Percentiles rank a stretch among this genome's conserved stretches.
These are phyloP conservation scores for Globomyces pollinis-pini DNA, from an alignment of 192 early-diverging fungal species.

Conservation along the genomic window DNA sequence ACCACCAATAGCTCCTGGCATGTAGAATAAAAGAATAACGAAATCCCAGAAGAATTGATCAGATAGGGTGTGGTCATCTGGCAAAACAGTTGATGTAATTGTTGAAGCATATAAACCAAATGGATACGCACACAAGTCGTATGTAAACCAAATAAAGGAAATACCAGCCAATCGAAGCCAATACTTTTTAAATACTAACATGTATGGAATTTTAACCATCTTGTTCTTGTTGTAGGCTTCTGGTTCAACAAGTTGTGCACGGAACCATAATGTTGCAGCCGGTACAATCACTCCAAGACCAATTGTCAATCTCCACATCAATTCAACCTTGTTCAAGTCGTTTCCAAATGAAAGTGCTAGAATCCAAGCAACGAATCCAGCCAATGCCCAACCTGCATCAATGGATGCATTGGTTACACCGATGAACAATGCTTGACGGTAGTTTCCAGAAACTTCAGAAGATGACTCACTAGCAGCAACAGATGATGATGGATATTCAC, in stretches of 20 bases:
- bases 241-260: constrained; percentile 1
- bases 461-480: constrained; percentile 8
- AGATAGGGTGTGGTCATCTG: constrained; percentile 1
- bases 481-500: constrained; percentile 5
- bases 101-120: constrained; percentile 11
- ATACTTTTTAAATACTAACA: constrained; percentile 9
- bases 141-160: constrained; percentile 13
- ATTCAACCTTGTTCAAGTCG: background rate
- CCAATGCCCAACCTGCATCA: background rate
- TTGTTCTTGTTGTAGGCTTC: background rate
- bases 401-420: constrained; percentile 1
- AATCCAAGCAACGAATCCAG: constrained; percentile 1
- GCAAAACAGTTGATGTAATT: no score
- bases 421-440: constrained; percentile 4
- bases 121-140: constrained; percentile 12
- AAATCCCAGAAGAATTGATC: constrained; percentile 12
- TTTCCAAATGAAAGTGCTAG: background rate
- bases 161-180: constrained; percentile 4
- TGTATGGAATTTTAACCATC: background rate
- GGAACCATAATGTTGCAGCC: background rate
- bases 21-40: constrained; percentile 12
- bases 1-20: constrained; percentile 10
- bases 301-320: background rate
- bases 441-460: background rate
- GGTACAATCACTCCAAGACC: background rate